Base-by-base conservation (phyloP, 352 stramenopile genomes). In the Globisporangium irregulare region DNA sequence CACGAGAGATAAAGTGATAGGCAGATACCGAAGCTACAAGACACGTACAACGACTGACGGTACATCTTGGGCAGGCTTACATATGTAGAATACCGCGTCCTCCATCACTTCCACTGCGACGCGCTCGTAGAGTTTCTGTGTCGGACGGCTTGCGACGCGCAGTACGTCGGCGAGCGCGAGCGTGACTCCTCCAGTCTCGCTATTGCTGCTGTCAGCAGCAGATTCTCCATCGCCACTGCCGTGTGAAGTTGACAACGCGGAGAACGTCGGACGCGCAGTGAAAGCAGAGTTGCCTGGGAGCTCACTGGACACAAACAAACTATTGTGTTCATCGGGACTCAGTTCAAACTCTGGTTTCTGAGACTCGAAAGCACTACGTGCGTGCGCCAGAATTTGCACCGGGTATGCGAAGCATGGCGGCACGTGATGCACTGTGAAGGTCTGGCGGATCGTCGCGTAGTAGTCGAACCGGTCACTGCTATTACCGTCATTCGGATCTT, bases 261-360 rank as follows among this genome's bases (percentile, higher is more conserved):
- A 71, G 68, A 91, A 91, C 24, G 70, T 79, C 6, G 81, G 78
- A 9, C 74, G 81, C 22, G 76, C 74, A 41, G 68, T 64, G 22
- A 84, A 78, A 8, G 82, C 84, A 15, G 58, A 69, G 48, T 87
- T 91, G 3, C 22, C 59, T 15, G 82, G 81, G 27, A 89, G 64
- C 9, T 70, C 34, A 27, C 29, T 71, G 57, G 32, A 59, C 22
- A 62, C 34, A 46, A 22, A 66, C 18, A 46, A 5, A 3, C 68
- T 24, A 48, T 71, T 25, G 4, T 8, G n/a, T 9, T 62, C 24
- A 24, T 61, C 32, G 2, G 41, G 60, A 62, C 29, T 68, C 25
- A 54, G 24, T 20, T 75, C 71, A 57, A 82, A 71, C n/a, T 72
- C 60, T 18, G 67, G 59, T 18, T 76, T 67, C n/a, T 62, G 54